Evolutionary conservation across 1,284 basidiomycete species (phyloP), one percentile per base, ranked within the genome.

Genomic region (Trichosporon faecale): DNA sequence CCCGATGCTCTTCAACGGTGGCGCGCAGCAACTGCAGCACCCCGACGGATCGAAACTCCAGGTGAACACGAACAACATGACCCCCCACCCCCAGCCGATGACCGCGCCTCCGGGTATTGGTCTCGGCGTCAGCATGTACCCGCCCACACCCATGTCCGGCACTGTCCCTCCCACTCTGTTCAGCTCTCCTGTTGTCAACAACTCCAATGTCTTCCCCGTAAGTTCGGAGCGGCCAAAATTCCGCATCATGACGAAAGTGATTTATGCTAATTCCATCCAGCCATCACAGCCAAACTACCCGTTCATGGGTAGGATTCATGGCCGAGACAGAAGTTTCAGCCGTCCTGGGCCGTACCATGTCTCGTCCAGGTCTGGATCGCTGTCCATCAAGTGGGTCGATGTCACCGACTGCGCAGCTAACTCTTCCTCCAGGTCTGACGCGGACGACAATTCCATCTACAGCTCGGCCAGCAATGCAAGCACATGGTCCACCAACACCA

Each of bases 271-370:
- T 61, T 33, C 29, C 18, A n/a, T 25, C 57, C 57, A 61, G 57
- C 57, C 57, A 61, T 61, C 57, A 18, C 57, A 61, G 29, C 57
- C 57, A 23, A 61, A 31, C 57, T 61, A 61, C 57, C 57, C 57
- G 57, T 61, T 61, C 27, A 57, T 61, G 49, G 69, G 69, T 63
- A 70, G 67, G 69, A 70, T 70, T 44, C 66, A 71, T 52, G 72
- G 69, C n/a, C 68, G 72, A 52, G 57, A 72, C 60, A 64, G 77
- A 57, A 77, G 76, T 52, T 33, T 70, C 6, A 79, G 76, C 60
- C 70, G 79, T 25, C 72, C 72, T 8, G 68, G 55, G 31, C 80
- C 80, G 2, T 81, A 80, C 68, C 72, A 75, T 18, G 70, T 78
- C 35, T 69, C 75, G 3, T 70, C 69, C 5, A 73, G 79, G 31